Evolutionary conservation across 495 filamentous ascomycete species (phyloP).

Genomic region (Parathielavia appendiculata): DNA sequence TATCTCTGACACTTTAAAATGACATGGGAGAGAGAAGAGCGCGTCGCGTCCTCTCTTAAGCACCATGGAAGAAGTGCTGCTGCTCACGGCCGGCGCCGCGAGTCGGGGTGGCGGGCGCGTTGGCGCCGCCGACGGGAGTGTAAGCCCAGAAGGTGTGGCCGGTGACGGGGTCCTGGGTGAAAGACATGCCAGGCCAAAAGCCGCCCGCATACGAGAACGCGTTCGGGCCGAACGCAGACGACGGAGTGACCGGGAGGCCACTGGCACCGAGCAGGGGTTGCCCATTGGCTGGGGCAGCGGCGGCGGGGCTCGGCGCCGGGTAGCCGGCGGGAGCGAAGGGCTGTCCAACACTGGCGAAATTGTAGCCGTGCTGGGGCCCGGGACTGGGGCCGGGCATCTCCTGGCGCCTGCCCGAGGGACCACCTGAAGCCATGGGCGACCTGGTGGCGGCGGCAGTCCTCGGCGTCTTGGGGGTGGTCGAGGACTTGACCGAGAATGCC

Average conservation of each 20-base stretch:
- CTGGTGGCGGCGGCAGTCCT: background rate
- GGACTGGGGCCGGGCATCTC: background rate
- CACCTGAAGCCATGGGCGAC: background rate
- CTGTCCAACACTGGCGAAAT: background rate
- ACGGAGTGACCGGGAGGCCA: slow-evolving; percentile 8
- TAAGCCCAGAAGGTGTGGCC: slow-evolving; percentile 10
- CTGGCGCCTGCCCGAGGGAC: background rate
- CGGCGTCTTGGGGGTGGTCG: slow-evolving; percentile 13
- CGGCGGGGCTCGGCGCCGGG: slow-evolving; percentile 2
- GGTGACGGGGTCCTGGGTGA: slow-evolving; percentile 8
- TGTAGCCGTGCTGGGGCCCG: background rate
- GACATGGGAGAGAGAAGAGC: background rate
- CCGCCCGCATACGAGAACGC: slow-evolving; percentile 7
- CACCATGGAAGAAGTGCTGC: slow-evolving; percentile 2
- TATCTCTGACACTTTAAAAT: slow-evolving; percentile 12
- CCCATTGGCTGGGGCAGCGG: background rate
- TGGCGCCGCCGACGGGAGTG: slow-evolving; percentile 1
- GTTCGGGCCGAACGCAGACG: background rate
- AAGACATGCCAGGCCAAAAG: slow-evolving; percentile 8
- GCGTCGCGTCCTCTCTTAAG: background rate
- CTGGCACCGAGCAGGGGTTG: slow-evolving; percentile 4
- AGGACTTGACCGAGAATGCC: slow-evolving; percentile 7
- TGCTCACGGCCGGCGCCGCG: background rate
- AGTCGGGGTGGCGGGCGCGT: slow-evolving; percentile 8
- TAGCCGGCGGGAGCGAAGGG: background rate